Base-by-base conservation (phyloP, 352 stramenopile species). In the Globisporangium nodosum region DNA sequence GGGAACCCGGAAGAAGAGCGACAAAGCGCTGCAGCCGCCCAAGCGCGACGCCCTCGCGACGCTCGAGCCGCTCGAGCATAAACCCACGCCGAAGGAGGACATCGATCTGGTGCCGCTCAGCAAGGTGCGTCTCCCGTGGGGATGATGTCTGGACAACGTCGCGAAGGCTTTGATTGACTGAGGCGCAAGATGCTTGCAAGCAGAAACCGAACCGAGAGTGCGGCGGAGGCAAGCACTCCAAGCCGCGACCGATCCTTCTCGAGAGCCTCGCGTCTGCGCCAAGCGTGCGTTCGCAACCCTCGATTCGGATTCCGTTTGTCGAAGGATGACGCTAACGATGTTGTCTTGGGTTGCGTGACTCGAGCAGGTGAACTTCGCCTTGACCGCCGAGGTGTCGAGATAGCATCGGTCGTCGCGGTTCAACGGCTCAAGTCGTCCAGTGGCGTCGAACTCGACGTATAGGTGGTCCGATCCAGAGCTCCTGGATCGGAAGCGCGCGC, bases 21-120 rank as follows among this genome's bases (percentile, higher is more conserved):
- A 81, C 39, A 81, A 78, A 39, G 40, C 63, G 37, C 58, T 76
- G 58, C 56, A 73, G 52, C 57, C 56, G 49, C 15, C 49, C 6
- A 83, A 83, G 43, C 59, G 71, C 0, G 71, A 84, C 21, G 63
- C 76, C 31, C 78, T 71, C 13, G 55, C 75, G 1, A 71, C 66
- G 13, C 70, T 90, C 6, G 70, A 88, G 58, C 78, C 81, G 49
- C 81, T 91, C 27, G 78, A 78, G 16, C 75, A 88, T 58, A 89
- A 79, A 6, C 78, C 78, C 7, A 87, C 66, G 51, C 69, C 70
- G 7, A 88, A 83, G 45, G 75, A 87, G 61, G 75, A 70, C 54
- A 72, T 84, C 21, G 67, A 77, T n/a, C 18, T 71, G 20, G 63
- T 89, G 16, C 77, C 85, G 56, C 54, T 85, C 49, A 71, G 61